Evolutionary conservation across 345 rosid genomes (phyloP).

Genomic region (Arabidopsis suecica): DNA sequence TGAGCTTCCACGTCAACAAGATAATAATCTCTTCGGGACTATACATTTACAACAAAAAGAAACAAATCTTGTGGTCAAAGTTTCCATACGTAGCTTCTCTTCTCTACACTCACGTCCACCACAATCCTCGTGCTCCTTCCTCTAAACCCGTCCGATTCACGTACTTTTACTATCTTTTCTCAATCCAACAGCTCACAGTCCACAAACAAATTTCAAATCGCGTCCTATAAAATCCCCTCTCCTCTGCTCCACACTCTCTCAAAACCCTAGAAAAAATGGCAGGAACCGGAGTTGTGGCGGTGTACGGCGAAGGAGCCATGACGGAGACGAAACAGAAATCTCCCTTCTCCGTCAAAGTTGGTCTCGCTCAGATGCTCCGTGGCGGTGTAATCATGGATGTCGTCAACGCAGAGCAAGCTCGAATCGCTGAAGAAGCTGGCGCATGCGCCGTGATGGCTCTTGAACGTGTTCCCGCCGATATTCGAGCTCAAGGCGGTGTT

Average conservation of each 20-base stretch:
- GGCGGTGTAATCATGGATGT: slow-evolving; percentile 83
- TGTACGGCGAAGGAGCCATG: slow-evolving; percentile 64
- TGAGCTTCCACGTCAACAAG: slow-evolving; percentile 34
- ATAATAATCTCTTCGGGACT: slow-evolving; percentile 31
- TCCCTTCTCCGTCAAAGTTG: slow-evolving; percentile 75
- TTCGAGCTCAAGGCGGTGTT: slow-evolving; percentile 70
- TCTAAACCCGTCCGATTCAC: background rate
- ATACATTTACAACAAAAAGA: slow-evolving; percentile 14
- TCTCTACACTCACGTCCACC: slow-evolving; percentile 1
- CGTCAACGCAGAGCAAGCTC: slow-evolving; percentile 65
- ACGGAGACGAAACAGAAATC: slow-evolving; percentile 64
- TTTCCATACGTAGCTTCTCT: background rate
- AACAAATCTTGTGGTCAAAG: slow-evolving; percentile 39
- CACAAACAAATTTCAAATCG: slow-evolving; percentile 12
- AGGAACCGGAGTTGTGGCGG: slow-evolving; percentile 65
- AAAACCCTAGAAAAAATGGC: slow-evolving; percentile 45
- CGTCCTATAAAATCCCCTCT: slow-evolving; percentile 20
- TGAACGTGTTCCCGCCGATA: slow-evolving; percentile 74
- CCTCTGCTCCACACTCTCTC: slow-evolving; percentile 4
- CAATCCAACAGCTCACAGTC: background rate
- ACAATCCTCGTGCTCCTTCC: background rate
- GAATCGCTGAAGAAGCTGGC: slow-evolving; percentile 74
- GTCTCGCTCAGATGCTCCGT: slow-evolving; percentile 76
- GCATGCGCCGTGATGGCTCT: slow-evolving; percentile 83
- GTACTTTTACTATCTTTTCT: slow-evolving; percentile 7